phyloP scores from a whole-genome alignment of 306 rosid genomes.

The Urtica urens region DNA sequence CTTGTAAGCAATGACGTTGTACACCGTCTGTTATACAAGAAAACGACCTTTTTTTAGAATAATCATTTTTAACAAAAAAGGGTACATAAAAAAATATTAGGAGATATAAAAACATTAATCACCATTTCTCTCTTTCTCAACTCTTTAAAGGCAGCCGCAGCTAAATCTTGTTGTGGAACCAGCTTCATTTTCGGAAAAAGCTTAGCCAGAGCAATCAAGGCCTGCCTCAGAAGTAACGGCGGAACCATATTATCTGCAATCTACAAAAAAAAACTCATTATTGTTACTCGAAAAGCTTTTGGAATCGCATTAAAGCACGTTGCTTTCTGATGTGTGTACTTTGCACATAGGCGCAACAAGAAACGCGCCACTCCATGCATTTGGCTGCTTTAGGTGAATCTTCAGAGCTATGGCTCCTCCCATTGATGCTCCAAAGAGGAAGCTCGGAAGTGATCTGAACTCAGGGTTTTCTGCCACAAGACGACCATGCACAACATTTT shows the following conservation, averaged over 20 bases:
- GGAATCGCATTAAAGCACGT: background rate
- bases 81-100: background rate
- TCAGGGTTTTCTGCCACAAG: conserved; percentile 48
- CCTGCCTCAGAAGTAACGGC: conserved; percentile 39
- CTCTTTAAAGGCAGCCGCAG: conserved; percentile 77
- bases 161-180: conserved; percentile 76
- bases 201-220: conserved; percentile 48
- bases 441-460: conserved; percentile 50
- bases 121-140: conserved; percentile 57
- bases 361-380: conserved; percentile 76
- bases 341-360: conserved; percentile 98
- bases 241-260: conserved; percentile 90
- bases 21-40: conserved; percentile 42
- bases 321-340: conserved; percentile 33
- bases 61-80: background rate
- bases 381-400: conserved; percentile 71
- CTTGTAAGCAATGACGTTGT: conserved; percentile 68
- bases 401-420: conserved; percentile 92
- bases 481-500: too few relatives aligned
- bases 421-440: conserved; percentile 81
- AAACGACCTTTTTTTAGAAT: too few relatives aligned
- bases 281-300: conserved; percentile 19
- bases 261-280: conserved; percentile 30
- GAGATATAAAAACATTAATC: background rate
- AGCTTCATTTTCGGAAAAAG: conserved; percentile 70